These are phyloP conservation scores for Botrytis fabae DNA, from an alignment of 2,329 filamentous ascomycete species.

Conservation along the genomic window DNA sequence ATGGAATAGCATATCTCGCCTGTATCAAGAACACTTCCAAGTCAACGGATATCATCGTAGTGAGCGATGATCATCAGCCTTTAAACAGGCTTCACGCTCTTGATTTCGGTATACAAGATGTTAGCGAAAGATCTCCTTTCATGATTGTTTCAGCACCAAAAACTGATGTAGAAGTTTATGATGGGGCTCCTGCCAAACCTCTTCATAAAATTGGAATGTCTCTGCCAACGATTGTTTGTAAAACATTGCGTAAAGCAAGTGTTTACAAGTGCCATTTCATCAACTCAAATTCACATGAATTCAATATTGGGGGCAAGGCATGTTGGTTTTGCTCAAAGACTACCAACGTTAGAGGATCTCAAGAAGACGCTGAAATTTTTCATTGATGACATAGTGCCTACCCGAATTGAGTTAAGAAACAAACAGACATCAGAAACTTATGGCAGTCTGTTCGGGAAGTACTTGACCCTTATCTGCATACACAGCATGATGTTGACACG, in stretches of 20 bases:
- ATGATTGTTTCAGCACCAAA: conserved; percentile 3
- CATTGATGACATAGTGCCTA: no score
- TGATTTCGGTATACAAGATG: conserved; percentile 11
- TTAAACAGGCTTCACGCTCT: background rate
- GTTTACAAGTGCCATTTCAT: conserved; percentile 6
- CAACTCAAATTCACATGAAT: background rate
- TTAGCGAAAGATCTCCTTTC: background rate
- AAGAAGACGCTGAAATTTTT: background rate
- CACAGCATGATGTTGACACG: background rate
- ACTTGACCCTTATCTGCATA: no score
- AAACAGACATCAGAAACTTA: background rate
- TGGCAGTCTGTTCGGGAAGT: background rate
- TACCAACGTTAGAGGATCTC: background rate
- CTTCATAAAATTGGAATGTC: conserved; percentile 17
- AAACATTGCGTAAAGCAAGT: background rate
- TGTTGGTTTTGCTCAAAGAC: conserved; percentile 13
- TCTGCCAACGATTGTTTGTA: background rate
- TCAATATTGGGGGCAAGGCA: conserved; percentile 1
- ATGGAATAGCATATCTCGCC: conserved; percentile 16
- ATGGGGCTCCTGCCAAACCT: background rate
- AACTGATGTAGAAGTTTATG: background rate
- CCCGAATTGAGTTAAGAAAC: no score
- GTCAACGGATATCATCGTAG: background rate
- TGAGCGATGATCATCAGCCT: conserved; percentile 1
- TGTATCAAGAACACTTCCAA: background rate